Percentiles rank a stretch among this genome's conserved stretches.
Evolutionary conservation across 495 filamentous ascomycete species (phyloP).

Genomic region (Evernia prunastri): DNA sequence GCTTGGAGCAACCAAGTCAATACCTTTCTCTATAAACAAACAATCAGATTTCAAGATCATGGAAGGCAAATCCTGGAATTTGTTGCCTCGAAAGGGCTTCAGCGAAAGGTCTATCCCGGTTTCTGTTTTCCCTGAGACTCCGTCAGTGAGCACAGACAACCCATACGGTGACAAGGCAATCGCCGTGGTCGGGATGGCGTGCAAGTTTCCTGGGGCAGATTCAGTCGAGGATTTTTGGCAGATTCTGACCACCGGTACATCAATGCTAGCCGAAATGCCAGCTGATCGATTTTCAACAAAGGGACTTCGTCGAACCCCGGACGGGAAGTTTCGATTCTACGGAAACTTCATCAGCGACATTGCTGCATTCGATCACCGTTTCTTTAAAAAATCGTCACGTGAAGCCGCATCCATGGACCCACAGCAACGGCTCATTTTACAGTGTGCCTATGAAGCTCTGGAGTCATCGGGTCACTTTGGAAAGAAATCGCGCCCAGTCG

Average conservation of each 20-base stretch:
- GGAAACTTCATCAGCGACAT: conserved; percentile 42
- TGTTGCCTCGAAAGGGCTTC: conserved; percentile 4
- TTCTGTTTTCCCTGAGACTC: background rate
- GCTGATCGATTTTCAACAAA: conserved; percentile 23
- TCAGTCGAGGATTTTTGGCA: conserved; percentile 40
- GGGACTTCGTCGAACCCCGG: conserved; percentile 17
- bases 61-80: conserved; percentile 12
- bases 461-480: conserved; percentile 42
- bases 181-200: conserved; percentile 42
- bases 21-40: conserved; percentile 28
- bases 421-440: conserved; percentile 45
- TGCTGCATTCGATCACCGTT: conserved; percentile 47
- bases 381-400: conserved; percentile 44
- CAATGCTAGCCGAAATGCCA: conserved; percentile 18
- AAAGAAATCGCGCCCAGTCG: background rate
- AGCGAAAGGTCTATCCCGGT: no score
- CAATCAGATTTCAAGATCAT: conserved; percentile 14
- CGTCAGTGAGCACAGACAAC: background rate
- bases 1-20: conserved; percentile 29
- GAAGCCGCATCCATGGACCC: conserved; percentile 48
- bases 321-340: conserved; percentile 19
- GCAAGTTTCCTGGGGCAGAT: conserved; percentile 36
- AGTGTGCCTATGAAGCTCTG: conserved; percentile 44
- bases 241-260: conserved; percentile 29
- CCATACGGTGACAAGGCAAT: conserved; percentile 27